Conservation (phyloP, 495 filamentous ascomycete species). For the Trichoderma erinaceum region DNA sequence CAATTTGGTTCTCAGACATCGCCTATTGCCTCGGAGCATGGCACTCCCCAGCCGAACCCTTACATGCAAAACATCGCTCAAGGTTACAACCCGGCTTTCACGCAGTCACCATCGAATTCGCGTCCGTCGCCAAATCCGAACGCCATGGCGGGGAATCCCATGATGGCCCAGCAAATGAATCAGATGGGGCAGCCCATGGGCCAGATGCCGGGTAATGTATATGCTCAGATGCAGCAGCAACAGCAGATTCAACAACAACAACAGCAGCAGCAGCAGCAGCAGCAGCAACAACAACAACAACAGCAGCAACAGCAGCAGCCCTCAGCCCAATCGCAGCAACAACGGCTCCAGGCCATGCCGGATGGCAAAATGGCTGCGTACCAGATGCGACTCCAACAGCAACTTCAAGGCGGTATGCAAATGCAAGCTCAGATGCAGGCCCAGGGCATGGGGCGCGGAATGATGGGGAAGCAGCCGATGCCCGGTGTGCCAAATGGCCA, state of each 20-base stretch:
- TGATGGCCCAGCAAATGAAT: conserved; percentile 38
- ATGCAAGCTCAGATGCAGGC: conserved; percentile 37
- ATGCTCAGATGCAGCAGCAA: conserved; percentile 33
- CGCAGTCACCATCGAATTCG: conserved; percentile 43
- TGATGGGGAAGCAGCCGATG: conserved; percentile 40
- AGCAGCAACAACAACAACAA: conserved; percentile 37
- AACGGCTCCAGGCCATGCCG: conserved; percentile 18
- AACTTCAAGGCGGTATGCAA: conserved; percentile 53
- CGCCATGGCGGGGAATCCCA: conserved; percentile 34
- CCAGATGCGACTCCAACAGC: conserved; percentile 64
- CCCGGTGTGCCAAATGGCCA: conserved; percentile 37
- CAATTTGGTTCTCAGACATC: conserved; percentile 72
- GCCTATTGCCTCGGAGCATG: conserved; percentile 70
- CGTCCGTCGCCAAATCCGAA: conserved; percentile 44
- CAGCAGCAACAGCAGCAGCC: conserved; percentile 51
- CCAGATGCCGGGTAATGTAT: conserved; percentile 36
- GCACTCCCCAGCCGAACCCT: conserved; percentile 63
- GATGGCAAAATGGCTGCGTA: conserved; percentile 52
- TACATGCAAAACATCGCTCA: conserved; percentile 56
- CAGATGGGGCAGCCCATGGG: conserved; percentile 34
- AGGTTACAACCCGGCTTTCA: conserved; percentile 53
- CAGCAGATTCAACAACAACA: conserved; percentile 35
- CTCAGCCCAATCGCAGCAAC: conserved; percentile 38
- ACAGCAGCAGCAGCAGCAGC: conserved; percentile 33
- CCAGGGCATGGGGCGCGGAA: conserved; percentile 40